Conservation (phyloP, 805 yeast genomes). For the Candida sonorensis region DNA sequence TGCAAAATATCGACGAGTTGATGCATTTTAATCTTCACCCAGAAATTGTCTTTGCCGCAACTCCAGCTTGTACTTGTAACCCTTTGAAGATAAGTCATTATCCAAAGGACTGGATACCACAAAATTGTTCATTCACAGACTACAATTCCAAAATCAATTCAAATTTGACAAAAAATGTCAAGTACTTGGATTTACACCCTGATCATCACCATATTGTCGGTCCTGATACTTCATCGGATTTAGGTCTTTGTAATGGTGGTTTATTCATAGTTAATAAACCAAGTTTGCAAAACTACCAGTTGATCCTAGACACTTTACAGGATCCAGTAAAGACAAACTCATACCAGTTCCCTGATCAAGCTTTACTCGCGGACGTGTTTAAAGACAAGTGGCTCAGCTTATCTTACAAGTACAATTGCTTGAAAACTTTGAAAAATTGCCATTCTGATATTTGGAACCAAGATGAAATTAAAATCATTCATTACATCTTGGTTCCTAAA, state of each 20-base stretch:
- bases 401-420: conserved; percentile 47
- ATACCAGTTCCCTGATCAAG: conserved; percentile 56
- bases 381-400: conserved; percentile 43
- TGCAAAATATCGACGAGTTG: conserved; percentile 53
- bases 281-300: conserved; percentile 26
- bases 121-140: conserved; percentile 45
- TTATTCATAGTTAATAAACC: conserved; percentile 43
- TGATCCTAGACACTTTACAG: conserved; percentile 35
- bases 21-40: conserved; percentile 37
- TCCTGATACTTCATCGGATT: conserved; percentile 35
- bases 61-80: conserved; percentile 58
- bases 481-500: conserved; percentile 51
- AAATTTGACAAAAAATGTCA: background rate
- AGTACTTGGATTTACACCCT: background rate
- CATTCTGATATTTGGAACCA: conserved; percentile 44
- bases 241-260: conserved; percentile 55
- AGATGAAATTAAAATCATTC: conserved; percentile 46
- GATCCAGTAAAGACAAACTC: conserved; percentile 29
- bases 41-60: conserved; percentile 42
- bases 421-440: conserved; percentile 41
- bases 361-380: conserved; percentile 48
- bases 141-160: conserved; percentile 19
- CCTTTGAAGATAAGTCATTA: conserved; percentile 46
- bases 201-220: conserved; percentile 25
- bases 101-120: conserved; percentile 44